A percentile compares a stretch with the other conserved stretches of the same genome.
Conservation (phyloP, 805 yeast genomes). For the Teunomyces pallodes region DNA sequence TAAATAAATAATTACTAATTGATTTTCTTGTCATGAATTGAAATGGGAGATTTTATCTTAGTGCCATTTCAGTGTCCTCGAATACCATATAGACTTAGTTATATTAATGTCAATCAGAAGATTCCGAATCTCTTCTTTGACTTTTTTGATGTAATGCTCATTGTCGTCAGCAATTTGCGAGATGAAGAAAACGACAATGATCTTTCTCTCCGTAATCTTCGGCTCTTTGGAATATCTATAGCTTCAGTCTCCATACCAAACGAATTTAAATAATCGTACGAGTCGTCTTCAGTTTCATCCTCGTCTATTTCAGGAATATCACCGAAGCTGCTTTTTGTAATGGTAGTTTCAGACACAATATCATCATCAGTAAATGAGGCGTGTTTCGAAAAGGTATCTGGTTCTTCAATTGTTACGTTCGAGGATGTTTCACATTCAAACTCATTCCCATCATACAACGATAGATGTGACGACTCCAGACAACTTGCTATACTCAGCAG, state of each 20-base stretch:
- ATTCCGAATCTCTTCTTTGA: not conserved
- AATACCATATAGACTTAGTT: not conserved
- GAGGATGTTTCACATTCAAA: not conserved
- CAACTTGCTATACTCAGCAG: not conserved
- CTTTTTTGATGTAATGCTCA: not conserved
- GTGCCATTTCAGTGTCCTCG: not conserved
- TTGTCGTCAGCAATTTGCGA: not conserved
- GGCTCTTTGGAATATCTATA: not conserved
- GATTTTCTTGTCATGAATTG: not conserved
- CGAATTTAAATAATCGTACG: slow-evolving; percentile 15
- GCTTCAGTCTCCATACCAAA: slow-evolving; percentile 8
- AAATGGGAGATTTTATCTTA: not conserved
- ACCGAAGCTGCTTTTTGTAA: not conserved
- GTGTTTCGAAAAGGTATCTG: not conserved
- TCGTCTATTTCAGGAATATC: not conserved
- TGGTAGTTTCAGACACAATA: not conserved
- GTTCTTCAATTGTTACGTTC: not conserved
- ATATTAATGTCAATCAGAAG: not conserved
- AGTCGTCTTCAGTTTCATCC: slow-evolving; percentile 14
- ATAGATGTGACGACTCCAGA: slow-evolving; percentile 8
- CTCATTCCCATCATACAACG: slow-evolving; percentile 6
- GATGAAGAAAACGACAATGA: not conserved
- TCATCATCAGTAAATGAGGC: not conserved
- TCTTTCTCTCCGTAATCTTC: not conserved
- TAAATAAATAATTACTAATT: not conserved